phyloP scores from a whole-genome alignment of 495 filamentous ascomycete genomes.

The Talaromyces stipitatus region DNA sequence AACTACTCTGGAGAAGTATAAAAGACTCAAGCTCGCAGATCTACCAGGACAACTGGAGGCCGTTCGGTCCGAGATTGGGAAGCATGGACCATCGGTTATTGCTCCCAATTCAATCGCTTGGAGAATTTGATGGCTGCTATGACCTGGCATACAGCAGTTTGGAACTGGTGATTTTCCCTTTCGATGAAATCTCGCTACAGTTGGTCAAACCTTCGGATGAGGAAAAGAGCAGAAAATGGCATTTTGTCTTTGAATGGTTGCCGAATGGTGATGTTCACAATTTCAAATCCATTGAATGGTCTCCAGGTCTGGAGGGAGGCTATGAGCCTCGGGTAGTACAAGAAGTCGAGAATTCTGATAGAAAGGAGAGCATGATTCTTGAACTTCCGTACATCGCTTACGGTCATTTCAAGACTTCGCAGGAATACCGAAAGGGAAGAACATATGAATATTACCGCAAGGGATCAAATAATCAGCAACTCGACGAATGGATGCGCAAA shows the following conservation, averaged over 20 bases:
- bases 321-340: neutral
- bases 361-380: neutral
- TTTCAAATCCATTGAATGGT: neutral
- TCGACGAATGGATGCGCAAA: neutral
- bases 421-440: neutral
- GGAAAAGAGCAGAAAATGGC: neutral
- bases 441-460: conserved; percentile 2
- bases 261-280: neutral
- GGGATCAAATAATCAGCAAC: neutral
- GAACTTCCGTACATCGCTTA: conserved; percentile 4
- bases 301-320: neutral
- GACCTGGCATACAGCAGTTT: neutral
- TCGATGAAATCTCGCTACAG: neutral
- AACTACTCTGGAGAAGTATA: neutral
- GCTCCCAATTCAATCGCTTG: neutral
- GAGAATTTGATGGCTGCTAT: neutral
- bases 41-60: neutral
- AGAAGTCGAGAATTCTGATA: neutral
- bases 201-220: neutral
- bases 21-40: neutral
- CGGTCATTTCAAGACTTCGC: neutral
- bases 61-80: neutral
- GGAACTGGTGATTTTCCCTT: neutral
- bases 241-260: neutral
- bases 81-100: neutral